Base-by-base conservation (phyloP, 1,139 yeast species). In the Hansenula anomala region DNA sequence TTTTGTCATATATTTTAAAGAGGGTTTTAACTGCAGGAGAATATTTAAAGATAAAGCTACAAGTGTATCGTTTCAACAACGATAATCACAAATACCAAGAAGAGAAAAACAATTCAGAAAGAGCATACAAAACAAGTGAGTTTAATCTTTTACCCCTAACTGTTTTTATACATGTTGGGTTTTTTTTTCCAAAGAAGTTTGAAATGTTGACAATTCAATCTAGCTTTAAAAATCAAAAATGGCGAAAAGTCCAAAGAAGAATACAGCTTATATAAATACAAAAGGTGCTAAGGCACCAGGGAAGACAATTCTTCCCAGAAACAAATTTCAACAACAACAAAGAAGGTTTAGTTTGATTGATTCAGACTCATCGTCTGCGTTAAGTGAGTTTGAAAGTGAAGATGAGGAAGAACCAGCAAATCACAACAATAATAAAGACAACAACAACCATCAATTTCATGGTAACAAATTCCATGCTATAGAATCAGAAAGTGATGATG, bases 281-380 rank as follows among this genome's bases (percentile, higher is more conserved):
- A 49, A 41, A 31, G 30, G 46, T 58, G 20, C 39, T 0, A 37
- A 37, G 16, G 40, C 37, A 12, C 40, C 40, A 17, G 40, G 40
- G 12, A 37, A 37, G 14, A 30, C 40, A 12, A 26, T 29, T 15
- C 28, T 37, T 9, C 55, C 55, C 46, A 49, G 37, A 36, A 39
- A 36, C 20, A 44, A 41, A 7, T 33, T 35, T n/a, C 48, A 43
- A 33, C 30, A 43, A 33, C 30, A 16, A 29, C 56, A 54, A 37
- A 47, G 58, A 36, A 49, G 55, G 25, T 54, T 54, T 35, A 50
- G 54, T 32, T 41, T 54, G 10, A 42, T 54, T 4, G 58, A 54
- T 28, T 51, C 56, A 3, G 57, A 53, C 18, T 52, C 34, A 4
- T 23, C 55, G 2, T 50, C 55, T 11, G 48, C 54, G 16, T 29